phyloP scores from a whole-genome alignment of 768 basidiomycete species.

The Tulasnella sp. region DNA sequence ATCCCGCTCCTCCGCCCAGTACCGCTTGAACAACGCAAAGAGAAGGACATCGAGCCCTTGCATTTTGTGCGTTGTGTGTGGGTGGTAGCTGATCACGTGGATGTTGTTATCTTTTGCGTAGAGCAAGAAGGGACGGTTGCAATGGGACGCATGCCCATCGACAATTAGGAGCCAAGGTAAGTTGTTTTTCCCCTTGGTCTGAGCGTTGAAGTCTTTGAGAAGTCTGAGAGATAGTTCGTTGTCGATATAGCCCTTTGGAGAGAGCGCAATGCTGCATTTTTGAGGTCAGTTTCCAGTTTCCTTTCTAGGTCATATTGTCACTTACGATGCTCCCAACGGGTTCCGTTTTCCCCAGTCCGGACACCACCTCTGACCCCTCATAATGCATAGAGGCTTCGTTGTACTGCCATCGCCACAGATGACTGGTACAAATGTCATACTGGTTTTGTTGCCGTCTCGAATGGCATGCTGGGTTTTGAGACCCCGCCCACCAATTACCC shows the following conservation, averaged over 20 bases:
- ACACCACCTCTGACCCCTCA: too few species aligned
- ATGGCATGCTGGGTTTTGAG: not conserved
- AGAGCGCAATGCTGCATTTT: not conserved
- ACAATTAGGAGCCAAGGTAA: constrained; percentile 28
- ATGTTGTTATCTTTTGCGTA: constrained; percentile 24
- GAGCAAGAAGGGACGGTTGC: constrained; percentile 28
- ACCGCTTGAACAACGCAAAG: constrained; percentile 23
- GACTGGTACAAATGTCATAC: too few species aligned
- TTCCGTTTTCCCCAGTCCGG: too few species aligned
- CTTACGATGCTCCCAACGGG: too few species aligned
- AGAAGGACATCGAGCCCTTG: constrained; percentile 14
- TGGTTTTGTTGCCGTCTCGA: constrained; percentile 3
- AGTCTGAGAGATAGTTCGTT: constrained; percentile 28
- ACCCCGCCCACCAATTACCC: constrained; percentile 12
- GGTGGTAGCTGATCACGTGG: constrained; percentile 34
- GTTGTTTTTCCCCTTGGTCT: constrained; percentile 28
- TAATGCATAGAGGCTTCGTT: too few species aligned
- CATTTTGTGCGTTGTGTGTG: constrained; percentile 31
- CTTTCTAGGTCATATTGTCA: too few species aligned
- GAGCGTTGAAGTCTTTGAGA: constrained; percentile 31
- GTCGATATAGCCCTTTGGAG: constrained; percentile 31
- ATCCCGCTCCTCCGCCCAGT: constrained; percentile 22
- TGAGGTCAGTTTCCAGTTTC: not conserved
- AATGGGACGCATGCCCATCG: constrained; percentile 39
- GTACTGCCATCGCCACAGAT: too few species aligned